phyloP scores from a whole-genome alignment of 2,329 filamentous ascomycete species.

The Kalmusia sp. region DNA sequence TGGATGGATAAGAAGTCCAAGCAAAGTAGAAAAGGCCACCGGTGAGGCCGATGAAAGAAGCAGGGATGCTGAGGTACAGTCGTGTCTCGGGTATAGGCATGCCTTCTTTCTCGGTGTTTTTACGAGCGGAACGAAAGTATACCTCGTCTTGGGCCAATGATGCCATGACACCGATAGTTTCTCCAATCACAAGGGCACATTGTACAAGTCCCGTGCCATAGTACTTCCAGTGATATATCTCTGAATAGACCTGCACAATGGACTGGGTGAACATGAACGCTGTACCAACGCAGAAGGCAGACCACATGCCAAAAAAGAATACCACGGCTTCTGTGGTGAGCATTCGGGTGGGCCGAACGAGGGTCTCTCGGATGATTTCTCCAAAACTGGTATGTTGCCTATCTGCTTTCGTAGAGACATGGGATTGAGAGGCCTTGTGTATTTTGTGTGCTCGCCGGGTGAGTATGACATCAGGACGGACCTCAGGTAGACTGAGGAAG shows the following conservation, averaged over 20 bases:
- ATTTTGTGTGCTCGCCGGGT: slow-evolving; percentile 43
- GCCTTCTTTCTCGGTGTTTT: slow-evolving; percentile 48
- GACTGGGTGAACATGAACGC: slow-evolving; percentile 60
- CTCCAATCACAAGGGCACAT: slow-evolving; percentile 54
- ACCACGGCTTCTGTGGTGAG: slow-evolving; percentile 60
- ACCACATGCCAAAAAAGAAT: slow-evolving; percentile 57
- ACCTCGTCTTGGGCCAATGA: slow-evolving; percentile 46
- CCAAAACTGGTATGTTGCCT: slow-evolving; percentile 37
- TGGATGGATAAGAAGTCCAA: slow-evolving; percentile 53
- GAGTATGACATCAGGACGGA: slow-evolving; percentile 57
- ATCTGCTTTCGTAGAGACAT: slow-evolving; percentile 45
- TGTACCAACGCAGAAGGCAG: slow-evolving; percentile 55
- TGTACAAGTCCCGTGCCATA: slow-evolving; percentile 56
- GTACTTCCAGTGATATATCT: slow-evolving; percentile 50
- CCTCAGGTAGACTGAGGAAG: slow-evolving; percentile 54
- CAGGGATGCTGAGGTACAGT: slow-evolving; percentile 53
- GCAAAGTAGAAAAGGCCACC: slow-evolving; percentile 61
- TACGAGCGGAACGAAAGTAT: slow-evolving; percentile 51
- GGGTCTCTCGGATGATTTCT: slow-evolving; percentile 45
- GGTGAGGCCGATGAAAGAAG: slow-evolving; percentile 54
- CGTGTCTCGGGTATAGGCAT: slow-evolving; percentile 54
- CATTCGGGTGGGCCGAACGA: slow-evolving; percentile 48
- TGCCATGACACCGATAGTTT: slow-evolving; percentile 50
- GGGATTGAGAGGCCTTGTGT: slow-evolving; percentile 32
- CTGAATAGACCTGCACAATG: slow-evolving; percentile 51